A percentile compares a stretch with the other conserved stretches of the same genome.
Evolutionary conservation across 768 basidiomycete species (phyloP).

Genomic region (Galerina marginata): DNA sequence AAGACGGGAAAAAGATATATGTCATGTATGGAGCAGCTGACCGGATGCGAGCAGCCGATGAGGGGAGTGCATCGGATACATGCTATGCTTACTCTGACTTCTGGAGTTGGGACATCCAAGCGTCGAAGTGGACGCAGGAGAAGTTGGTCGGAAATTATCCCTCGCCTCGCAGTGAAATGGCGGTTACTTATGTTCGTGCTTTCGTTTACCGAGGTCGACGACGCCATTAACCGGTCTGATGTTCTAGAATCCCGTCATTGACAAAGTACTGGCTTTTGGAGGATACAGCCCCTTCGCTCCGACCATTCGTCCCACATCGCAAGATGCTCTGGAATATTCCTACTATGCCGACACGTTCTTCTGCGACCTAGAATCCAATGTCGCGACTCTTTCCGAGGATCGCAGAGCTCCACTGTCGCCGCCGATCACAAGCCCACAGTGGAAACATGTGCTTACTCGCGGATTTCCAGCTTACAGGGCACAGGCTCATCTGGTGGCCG

Average conservation of each 20-base stretch:
- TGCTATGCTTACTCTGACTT: constrained; percentile 35
- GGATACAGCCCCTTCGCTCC: constrained; percentile 38
- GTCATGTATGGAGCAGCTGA: constrained; percentile 40
- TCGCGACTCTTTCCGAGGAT: background rate
- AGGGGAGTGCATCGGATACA: constrained; percentile 23
- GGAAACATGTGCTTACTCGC: constrained; percentile 43
- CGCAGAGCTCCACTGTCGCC: background rate
- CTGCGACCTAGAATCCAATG: constrained; percentile 18
- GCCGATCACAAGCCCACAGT: constrained; percentile 13
- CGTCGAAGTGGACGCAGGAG: constrained; percentile 34
- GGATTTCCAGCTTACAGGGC: constrained; percentile 49
- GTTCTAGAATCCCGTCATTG: constrained; percentile 28
- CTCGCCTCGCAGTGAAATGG: constrained; percentile 36
- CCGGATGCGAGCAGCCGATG: constrained; percentile 29
- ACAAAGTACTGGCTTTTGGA: constrained; percentile 40
- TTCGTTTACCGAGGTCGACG: background rate
- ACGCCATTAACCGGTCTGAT: background rate
- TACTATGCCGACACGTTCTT: constrained; percentile 48
- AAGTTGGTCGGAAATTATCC: constrained; percentile 37
- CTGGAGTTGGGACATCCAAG: constrained; percentile 39
- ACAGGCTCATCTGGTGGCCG: constrained; percentile 35
- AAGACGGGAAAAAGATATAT: constrained; percentile 31
- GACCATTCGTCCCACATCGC: constrained; percentile 17
- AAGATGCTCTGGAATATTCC: constrained; percentile 29
- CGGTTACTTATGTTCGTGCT: constrained; percentile 15